These are phyloP conservation scores for Kluyveromyces starmeri DNA, from an alignment of 805 yeast species.

Conservation along the genomic window DNA sequence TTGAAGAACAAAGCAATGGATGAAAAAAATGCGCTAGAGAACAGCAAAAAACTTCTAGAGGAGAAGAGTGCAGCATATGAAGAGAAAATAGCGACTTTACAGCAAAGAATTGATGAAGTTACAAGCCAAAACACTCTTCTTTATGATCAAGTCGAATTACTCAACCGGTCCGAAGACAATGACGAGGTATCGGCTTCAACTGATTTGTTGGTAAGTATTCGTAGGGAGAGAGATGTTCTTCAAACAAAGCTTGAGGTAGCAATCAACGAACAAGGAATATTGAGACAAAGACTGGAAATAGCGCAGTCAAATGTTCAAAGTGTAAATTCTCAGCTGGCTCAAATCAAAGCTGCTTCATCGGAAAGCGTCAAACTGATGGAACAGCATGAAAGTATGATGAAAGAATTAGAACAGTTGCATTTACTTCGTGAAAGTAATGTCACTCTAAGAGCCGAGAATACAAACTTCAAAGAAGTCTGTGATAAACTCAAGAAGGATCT, in stretches of 20 bases:
- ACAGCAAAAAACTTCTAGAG: slow-evolving; percentile 39
- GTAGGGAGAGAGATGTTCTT: slow-evolving; percentile 67
- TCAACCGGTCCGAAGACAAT: slow-evolving; percentile 17
- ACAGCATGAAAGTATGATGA: slow-evolving; percentile 39
- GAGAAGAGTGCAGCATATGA: slow-evolving; percentile 35
- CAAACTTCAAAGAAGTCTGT: slow-evolving; percentile 24
- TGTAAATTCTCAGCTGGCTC: slow-evolving; percentile 40
- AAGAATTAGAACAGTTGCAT: slow-evolving; percentile 52
- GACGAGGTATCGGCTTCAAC: slow-evolving; percentile 28
- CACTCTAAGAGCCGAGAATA: slow-evolving; percentile 48
- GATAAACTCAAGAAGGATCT: slow-evolving; percentile 35
- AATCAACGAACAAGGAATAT: slow-evolving; percentile 44
- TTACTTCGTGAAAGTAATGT: slow-evolving; percentile 60
- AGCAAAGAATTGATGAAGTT: slow-evolving; percentile 44
- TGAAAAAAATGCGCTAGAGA: slow-evolving; percentile 27
- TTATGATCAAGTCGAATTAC: slow-evolving; percentile 54
- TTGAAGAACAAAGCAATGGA: slow-evolving; percentile 24
- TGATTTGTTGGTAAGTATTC: slow-evolving; percentile 52
- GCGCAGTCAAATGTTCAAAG: slow-evolving; percentile 43
- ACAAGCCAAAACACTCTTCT: slow-evolving; percentile 60
- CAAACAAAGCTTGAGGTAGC: slow-evolving; percentile 48
- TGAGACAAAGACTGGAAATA: slow-evolving; percentile 42
- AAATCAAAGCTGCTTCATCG: slow-evolving; percentile 28
- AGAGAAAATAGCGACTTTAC: slow-evolving; percentile 39
- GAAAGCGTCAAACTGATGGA: slow-evolving; percentile 18